Evolutionary conservation across 257 asterid species (phyloP).

Genomic region (Cruciata laevipes): DNA sequence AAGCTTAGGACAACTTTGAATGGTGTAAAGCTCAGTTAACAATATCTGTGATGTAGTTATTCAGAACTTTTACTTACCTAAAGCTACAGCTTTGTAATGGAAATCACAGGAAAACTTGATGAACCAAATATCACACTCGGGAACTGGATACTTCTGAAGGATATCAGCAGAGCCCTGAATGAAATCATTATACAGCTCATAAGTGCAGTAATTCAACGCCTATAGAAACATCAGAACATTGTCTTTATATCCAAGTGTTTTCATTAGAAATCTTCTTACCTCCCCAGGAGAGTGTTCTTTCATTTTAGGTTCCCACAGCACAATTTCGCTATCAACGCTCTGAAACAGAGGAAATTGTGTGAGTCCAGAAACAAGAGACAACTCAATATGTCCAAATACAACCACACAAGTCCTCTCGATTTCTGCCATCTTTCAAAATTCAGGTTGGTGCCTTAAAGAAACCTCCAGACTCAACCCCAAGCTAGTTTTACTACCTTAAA

Average conservation of each 20-base stretch:
- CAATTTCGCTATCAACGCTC: constrained; percentile 97
- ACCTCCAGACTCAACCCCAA: neutral
- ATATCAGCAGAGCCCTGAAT: constrained; percentile 82
- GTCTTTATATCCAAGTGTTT: neutral
- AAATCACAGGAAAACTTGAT: constrained; percentile 94
- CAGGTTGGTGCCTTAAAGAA: neutral
- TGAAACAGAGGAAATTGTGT: constrained; percentile 18
- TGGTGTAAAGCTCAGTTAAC: neutral
- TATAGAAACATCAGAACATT: constrained; percentile 9
- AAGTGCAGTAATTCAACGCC: constrained; percentile 7
- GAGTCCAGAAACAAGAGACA: constrained; percentile 6
- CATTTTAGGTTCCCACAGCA: constrained; percentile 95
- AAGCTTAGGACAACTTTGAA: neutral
- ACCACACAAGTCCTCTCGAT: neutral
- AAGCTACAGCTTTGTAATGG: constrained; percentile 66
- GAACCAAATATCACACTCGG: constrained; percentile 97
- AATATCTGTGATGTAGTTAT: neutral
- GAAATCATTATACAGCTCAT: constrained; percentile 20
- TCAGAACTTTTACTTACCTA: constrained; percentile 41
- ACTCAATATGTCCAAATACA: neutral
- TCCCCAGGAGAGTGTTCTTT: constrained; percentile 96
- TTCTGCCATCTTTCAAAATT: neutral
- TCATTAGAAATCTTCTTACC: constrained; percentile 40
- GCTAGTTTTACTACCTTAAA: neutral
- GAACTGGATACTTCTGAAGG: constrained; percentile 96